Evolutionary conservation across 768 basidiomycete species (phyloP).

Genomic region (Sarcodon aspratus): DNA sequence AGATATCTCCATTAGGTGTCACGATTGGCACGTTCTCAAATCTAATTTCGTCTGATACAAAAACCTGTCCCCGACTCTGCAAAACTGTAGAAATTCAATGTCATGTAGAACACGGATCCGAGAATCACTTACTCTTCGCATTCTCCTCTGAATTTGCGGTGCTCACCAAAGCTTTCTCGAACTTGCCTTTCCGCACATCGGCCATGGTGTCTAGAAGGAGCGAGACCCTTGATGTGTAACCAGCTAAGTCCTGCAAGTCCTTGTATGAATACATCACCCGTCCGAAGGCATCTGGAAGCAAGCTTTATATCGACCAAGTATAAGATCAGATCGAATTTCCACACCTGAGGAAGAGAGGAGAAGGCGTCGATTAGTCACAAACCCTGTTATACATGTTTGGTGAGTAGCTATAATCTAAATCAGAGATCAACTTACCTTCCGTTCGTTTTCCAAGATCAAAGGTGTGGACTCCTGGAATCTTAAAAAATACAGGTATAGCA

Average conservation of each 20-base stretch:
- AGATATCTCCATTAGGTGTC: constrained; percentile 90
- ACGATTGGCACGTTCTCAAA: constrained; percentile 94
- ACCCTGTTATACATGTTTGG: constrained; percentile 37
- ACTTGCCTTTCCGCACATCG: constrained; percentile 74
- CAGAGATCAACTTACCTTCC: constrained; percentile 46
- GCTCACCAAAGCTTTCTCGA: constrained; percentile 79
- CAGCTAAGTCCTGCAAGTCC: constrained; percentile 90
- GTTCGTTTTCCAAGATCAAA: constrained; percentile 80
- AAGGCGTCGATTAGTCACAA: constrained; percentile 91
- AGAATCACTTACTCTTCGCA: constrained; percentile 45
- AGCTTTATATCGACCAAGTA: background rate
- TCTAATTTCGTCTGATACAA: constrained; percentile 80
- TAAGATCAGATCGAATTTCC: constrained; percentile 2
- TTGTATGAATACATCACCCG: constrained; percentile 97
- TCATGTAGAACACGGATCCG: background rate
- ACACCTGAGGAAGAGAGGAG: constrained; percentile 76
- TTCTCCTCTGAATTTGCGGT: constrained; percentile 66
- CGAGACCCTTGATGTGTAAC: constrained; percentile 88
- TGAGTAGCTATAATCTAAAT: background rate
- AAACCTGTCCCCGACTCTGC: constrained; percentile 63
- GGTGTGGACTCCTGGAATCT: constrained; percentile 54
- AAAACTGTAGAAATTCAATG: constrained; percentile 40
- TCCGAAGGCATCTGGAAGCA: constrained; percentile 77
- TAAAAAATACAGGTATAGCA: constrained; percentile 90
- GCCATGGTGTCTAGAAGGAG: constrained; percentile 84